These are phyloP conservation scores for Entoloma clypeatum DNA, from an alignment of 1,284 basidiomycete genomes.

Conservation along the genomic window DNA sequence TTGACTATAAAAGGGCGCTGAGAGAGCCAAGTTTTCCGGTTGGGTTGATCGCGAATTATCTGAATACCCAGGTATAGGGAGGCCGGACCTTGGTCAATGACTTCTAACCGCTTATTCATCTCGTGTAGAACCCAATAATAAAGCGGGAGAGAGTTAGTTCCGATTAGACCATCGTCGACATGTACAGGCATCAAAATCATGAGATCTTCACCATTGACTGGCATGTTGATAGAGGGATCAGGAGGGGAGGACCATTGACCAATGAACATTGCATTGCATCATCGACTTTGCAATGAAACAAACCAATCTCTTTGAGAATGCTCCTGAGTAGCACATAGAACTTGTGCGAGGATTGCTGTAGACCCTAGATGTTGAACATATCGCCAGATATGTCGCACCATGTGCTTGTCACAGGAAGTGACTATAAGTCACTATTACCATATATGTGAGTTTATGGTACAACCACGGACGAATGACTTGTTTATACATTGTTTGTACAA, in stretches of 20 bases:
- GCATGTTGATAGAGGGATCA: conserved; percentile 13
- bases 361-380: no score
- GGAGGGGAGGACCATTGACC: conserved; percentile 10
- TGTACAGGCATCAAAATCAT: conserved; percentile 21
- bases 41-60: conserved; percentile 5
- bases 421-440: no score
- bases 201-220: conserved; percentile 2
- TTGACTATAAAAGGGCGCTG: neutral
- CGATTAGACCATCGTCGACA: conserved; percentile 24
- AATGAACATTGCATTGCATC: conserved; percentile 22
- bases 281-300: conserved; percentile 22
- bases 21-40: neutral
- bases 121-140: conserved; percentile 11
- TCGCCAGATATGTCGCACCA: no score
- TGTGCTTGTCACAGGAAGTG: no score
- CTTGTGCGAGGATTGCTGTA: conserved; percentile 34
- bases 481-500: no score
- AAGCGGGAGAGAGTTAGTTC: conserved; percentile 17
- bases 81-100: no score
- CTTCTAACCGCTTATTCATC: conserved; percentile 1
- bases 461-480: no score
- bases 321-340: conserved; percentile 30
- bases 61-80: conserved; percentile 10
- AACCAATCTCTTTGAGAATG: conserved; percentile 22
- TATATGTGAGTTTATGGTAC: no score